Conservation (phyloP, 495 filamentous ascomycete genomes). For the Penicillium arizonense region DNA sequence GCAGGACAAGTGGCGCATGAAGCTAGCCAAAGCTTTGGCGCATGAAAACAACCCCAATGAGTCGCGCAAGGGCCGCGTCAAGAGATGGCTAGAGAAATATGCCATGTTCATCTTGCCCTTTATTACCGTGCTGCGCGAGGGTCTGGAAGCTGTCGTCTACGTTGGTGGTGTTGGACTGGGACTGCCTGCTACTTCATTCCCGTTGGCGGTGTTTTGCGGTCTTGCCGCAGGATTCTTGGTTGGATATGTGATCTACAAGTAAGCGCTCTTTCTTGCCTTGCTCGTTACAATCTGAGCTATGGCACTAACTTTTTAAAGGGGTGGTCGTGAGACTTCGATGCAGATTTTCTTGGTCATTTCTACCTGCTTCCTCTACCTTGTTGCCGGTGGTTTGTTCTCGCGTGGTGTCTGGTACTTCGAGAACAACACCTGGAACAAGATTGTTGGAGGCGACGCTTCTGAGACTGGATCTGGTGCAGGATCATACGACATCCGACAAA, state of each 20-base stretch:
- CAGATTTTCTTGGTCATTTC: constrained; percentile 79
- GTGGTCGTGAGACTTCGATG: constrained; percentile 62
- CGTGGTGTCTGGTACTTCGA: constrained; percentile 73
- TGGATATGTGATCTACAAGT: constrained; percentile 78
- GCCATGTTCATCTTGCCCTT: constrained; percentile 81
- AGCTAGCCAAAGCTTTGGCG: constrained; percentile 68
- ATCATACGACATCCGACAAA: constrained; percentile 81
- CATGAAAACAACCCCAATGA: constrained; percentile 38
- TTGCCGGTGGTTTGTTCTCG: constrained; percentile 83
- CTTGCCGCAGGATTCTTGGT: constrained; percentile 59
- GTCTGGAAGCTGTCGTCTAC: constrained; percentile 79
- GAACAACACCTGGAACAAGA: constrained; percentile 59
- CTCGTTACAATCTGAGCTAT: not conserved
- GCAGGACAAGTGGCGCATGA: constrained; percentile 80
- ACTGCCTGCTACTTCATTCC: constrained; percentile 71
- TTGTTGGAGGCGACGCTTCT: constrained; percentile 68
- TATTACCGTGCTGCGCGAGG: constrained; percentile 80
- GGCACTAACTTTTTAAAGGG: constrained; percentile 33
- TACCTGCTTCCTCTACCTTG: constrained; percentile 81
- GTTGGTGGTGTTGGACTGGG: constrained; percentile 76
- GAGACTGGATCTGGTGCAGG: constrained; percentile 78
- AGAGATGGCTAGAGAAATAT: constrained; percentile 70
- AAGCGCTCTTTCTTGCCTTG: constrained; percentile 25
- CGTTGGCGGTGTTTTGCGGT: constrained; percentile 69
- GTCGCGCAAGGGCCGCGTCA: constrained; percentile 41